Percentiles rank a stretch among this genome's conserved stretches.
These are phyloP conservation scores for Primulina tabacum DNA, from an alignment of 257 asterid genomes.

Conservation along the genomic window DNA sequence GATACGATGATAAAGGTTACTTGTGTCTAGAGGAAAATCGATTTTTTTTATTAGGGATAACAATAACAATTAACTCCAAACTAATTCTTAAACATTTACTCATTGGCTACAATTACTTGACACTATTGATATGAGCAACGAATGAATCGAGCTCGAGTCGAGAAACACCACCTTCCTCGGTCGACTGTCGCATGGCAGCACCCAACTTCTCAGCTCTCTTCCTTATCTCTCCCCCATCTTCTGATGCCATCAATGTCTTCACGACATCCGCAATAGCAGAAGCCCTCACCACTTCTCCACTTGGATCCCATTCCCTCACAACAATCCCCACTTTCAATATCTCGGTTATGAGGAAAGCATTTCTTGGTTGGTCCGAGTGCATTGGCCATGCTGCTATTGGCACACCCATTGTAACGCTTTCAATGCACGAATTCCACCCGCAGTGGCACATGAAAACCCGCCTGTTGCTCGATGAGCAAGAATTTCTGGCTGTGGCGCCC, in stretches of 20 bases:
- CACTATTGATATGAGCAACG: slow-evolving; percentile 26
- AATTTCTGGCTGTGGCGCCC: slow-evolving; percentile 49
- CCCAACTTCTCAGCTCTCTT: slow-evolving; percentile 28
- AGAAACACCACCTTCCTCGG: slow-evolving; percentile 32
- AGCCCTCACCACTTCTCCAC: slow-evolving; percentile 30
- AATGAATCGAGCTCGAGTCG: slow-evolving; percentile 36
- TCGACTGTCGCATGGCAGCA: slow-evolving; percentile 15
- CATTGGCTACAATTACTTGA: slow-evolving; percentile 14
- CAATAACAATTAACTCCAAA: not conserved
- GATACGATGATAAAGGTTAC: too few species aligned
- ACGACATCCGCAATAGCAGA: slow-evolving; percentile 23
- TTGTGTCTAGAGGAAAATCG: too few species aligned
- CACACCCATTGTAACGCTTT: slow-evolving; percentile 40
- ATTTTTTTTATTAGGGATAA: too few species aligned
- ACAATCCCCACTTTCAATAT: slow-evolving; percentile 29
- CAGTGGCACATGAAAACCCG: slow-evolving; percentile 49
- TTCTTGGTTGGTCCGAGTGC: slow-evolving; percentile 49
- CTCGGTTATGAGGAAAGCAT: slow-evolving; percentile 25
- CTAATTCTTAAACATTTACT: too few species aligned
- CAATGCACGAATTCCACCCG: slow-evolving; percentile 50
- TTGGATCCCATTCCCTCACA: slow-evolving; percentile 37
- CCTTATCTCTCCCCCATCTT: slow-evolving; percentile 34
- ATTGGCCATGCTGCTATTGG: slow-evolving; percentile 50
- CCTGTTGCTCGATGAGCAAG: slow-evolving; percentile 37
- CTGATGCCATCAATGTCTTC: slow-evolving; percentile 29